Percentiles rank a stretch among this genome's conserved stretches.
phyloP scores from a whole-genome alignment of 306 rosid species.

The Cicer yamashitae region DNA sequence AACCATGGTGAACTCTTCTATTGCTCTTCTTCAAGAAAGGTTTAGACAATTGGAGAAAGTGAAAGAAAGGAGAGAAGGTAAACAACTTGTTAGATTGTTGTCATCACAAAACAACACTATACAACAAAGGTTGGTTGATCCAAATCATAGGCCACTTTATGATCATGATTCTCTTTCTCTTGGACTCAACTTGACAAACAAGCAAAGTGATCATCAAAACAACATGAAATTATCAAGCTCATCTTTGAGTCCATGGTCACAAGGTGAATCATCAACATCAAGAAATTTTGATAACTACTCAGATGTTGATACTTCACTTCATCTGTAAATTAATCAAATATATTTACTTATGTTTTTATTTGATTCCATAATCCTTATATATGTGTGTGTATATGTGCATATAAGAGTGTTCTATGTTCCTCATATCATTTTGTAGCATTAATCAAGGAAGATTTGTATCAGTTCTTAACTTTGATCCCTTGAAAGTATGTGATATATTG shows the following conservation, averaged over 20 bases:
- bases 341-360: constrained; percentile 21
- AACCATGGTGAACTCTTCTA: constrained; percentile 71
- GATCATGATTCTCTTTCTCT: constrained; percentile 67
- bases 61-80: constrained; percentile 85
- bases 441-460: constrained; percentile 37
- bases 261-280: constrained; percentile 46
- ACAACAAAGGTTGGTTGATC: constrained; percentile 42
- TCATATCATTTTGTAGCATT: constrained; percentile 36
- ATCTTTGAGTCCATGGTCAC: constrained; percentile 51
- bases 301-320: constrained; percentile 93
- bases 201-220: constrained; percentile 44
- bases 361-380: constrained; percentile 14
- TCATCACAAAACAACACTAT: constrained; percentile 45
- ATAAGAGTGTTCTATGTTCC: constrained; percentile 14
- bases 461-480: background rate
- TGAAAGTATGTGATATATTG: constrained; percentile 20
- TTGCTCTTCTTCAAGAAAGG: constrained; percentile 94
- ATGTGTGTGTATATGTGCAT: constrained; percentile 16
- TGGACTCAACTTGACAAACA: constrained; percentile 57
- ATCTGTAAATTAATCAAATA: constrained; percentile 62
- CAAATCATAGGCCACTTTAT: constrained; percentile 28
- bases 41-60: constrained; percentile 91
- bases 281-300: constrained; percentile 63
- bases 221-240: constrained; percentile 34
- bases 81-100: constrained; percentile 60